Percentiles rank a stretch among this genome's conserved stretches.
These are phyloP conservation scores for Lycium ferocissimum DNA, from an alignment of 257 asterid species.

Conservation along the genomic window DNA sequence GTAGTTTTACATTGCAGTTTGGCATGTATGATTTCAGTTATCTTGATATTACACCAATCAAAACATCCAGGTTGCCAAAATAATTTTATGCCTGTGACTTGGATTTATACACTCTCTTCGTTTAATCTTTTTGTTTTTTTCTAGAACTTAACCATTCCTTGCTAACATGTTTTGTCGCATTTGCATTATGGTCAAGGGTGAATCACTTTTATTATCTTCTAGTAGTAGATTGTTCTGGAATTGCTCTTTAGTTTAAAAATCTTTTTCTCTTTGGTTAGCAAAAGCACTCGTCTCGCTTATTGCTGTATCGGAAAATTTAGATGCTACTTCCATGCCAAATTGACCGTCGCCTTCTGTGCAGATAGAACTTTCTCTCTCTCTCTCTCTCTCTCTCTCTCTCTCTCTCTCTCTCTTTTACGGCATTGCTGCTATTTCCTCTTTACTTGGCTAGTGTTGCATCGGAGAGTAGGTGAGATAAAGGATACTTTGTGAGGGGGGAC, in stretches of 20 bases:
- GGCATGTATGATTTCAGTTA: slow-evolving; percentile 13
- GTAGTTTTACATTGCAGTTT: background rate
- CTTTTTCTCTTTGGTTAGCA: background rate
- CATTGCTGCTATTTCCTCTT: slow-evolving; percentile 6
- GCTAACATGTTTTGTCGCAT: background rate
- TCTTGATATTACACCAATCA: background rate
- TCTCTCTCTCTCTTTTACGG: background rate
- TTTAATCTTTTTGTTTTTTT: background rate
- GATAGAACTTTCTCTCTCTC: background rate
- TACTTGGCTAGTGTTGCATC: background rate
- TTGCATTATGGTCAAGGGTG: background rate
- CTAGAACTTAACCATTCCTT: background rate
- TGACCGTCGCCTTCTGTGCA: background rate
- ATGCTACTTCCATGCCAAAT: background rate
- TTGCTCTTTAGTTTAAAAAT: background rate
- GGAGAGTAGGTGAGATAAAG: background rate
- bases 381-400: background rate
- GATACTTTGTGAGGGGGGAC: background rate
- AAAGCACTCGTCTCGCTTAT: background rate
- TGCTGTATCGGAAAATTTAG: background rate
- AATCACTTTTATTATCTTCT: background rate
- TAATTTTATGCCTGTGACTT: slow-evolving; percentile 3
- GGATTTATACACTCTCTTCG: background rate
- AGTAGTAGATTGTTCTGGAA: slow-evolving; percentile 5
- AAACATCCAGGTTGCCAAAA: slow-evolving; percentile 11